phyloP scores from a whole-genome alignment of 116 monocot genomes.

The Trichopus zeylanicus region DNA sequence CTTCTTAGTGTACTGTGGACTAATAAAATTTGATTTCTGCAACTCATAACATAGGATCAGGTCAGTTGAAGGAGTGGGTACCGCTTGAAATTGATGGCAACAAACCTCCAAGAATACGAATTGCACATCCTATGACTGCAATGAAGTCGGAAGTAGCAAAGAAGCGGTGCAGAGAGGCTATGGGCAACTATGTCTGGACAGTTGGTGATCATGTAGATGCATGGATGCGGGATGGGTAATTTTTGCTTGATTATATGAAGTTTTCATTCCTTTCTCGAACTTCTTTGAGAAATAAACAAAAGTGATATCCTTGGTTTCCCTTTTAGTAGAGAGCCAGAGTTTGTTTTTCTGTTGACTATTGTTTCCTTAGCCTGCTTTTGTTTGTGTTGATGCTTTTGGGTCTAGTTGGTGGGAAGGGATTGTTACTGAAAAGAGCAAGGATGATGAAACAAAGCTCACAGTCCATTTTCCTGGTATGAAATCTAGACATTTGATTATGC shows the following conservation, averaged over 20 bases:
- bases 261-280: too few relatives aligned
- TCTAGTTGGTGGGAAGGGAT: constrained; percentile 79
- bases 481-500: background rate
- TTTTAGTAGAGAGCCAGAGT: background rate
- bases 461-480: constrained; percentile 75
- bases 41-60: constrained; percentile 31
- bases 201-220: constrained; percentile 87
- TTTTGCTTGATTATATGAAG: background rate
- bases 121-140: constrained; percentile 39
- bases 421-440: constrained; percentile 53
- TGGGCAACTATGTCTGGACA: constrained; percentile 37
- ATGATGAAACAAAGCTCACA: constrained; percentile 66
- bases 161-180: constrained; percentile 69
- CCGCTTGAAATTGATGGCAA: constrained; percentile 38
- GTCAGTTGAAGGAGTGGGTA: constrained; percentile 75
- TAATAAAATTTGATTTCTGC: constrained; percentile 4
- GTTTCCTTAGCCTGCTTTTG: background rate
- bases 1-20: background rate
- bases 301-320: too few relatives aligned
- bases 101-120: constrained; percentile 64
- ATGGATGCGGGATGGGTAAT: constrained; percentile 63
- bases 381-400: constrained; percentile 1
- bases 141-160: constrained; percentile 57
- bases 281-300: too few relatives aligned
- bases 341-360: background rate